Evolutionary conservation across 2,329 filamentous ascomycete genomes (phyloP).

Genomic region (Graphilbum fragrans): DNA sequence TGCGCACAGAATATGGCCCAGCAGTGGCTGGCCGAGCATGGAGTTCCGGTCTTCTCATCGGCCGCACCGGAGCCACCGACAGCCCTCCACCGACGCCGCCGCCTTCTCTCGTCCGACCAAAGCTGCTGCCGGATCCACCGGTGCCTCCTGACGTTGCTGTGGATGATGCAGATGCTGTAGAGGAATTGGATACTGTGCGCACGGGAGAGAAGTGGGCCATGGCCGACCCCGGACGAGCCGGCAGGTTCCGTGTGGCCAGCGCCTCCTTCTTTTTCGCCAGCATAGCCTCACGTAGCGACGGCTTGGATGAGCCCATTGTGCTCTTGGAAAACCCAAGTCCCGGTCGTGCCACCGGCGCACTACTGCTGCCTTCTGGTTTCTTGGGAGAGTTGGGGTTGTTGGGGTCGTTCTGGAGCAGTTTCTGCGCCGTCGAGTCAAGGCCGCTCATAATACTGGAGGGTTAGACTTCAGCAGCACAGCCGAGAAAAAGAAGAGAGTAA

Average conservation of each 20-base stretch:
- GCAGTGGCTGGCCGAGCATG: conserved; percentile 50
- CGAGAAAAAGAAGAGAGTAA: neutral
- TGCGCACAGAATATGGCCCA: conserved; percentile 51
- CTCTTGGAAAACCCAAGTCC: conserved; percentile 52
- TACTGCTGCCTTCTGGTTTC: conserved; percentile 32
- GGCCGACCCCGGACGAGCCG: conserved; percentile 47
- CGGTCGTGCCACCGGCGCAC: conserved; percentile 37
- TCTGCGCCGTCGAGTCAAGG: conserved; percentile 68
- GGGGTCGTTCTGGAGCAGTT: conserved; percentile 69
- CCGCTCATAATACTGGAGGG: conserved; percentile 57
- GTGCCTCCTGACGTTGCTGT: conserved; percentile 11
- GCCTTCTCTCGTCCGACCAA: conserved; percentile 24
- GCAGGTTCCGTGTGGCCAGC: conserved; percentile 37
- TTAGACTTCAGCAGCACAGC: neutral
- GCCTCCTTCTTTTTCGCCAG: conserved; percentile 65
- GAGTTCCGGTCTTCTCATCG: conserved; percentile 44
- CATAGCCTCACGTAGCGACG: conserved; percentile 71
- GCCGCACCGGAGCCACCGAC: conserved; percentile 52
- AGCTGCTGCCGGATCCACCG: neutral
- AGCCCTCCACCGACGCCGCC: conserved; percentile 33
- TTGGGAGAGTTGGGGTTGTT: conserved; percentile 64
- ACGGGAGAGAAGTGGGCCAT: conserved; percentile 50
- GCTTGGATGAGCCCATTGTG: conserved; percentile 43
- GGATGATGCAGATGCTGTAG: conserved; percentile 20
- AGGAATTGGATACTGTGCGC: conserved; percentile 26